phyloP scores from a whole-genome alignment of 768 basidiomycete genomes.

The Lactarius evosmus region DNA sequence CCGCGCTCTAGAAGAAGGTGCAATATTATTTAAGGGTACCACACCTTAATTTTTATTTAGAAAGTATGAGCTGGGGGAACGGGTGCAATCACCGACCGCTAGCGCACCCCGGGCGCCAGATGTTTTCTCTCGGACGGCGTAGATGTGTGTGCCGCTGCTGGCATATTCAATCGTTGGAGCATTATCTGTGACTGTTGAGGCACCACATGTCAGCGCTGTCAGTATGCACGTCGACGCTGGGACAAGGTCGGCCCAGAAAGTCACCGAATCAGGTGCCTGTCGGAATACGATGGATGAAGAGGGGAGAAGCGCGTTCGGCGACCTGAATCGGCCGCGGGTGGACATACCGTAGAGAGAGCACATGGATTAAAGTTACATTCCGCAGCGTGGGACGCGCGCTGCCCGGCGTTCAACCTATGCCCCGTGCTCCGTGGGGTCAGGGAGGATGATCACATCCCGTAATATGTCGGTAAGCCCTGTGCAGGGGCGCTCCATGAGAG shows the following conservation, averaged over 20 bases:
- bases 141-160: background rate
- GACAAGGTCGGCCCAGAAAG: background rate
- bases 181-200: background rate
- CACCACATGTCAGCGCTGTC: background rate
- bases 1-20: background rate
- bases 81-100: background rate
- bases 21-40: background rate
- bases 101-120: background rate
- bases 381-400: background rate
- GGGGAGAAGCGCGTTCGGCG: background rate
- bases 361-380: background rate
- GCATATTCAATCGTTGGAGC: background rate
- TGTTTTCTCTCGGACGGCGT: background rate
- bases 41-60: background rate
- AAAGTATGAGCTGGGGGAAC: background rate
- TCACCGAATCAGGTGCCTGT: background rate
- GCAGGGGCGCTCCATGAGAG: background rate
- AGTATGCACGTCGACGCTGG: background rate
- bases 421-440: background rate
- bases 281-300: background rate
- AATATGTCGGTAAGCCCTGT: background rate
- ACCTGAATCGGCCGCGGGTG: background rate
- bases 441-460: slow-evolving; percentile 8
- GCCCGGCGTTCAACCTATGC: slow-evolving; percentile 6
- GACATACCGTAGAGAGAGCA: background rate